Evolutionary conservation across 495 filamentous ascomycete species (phyloP).

Genomic region (Podospora pseudoanserina): DNA sequence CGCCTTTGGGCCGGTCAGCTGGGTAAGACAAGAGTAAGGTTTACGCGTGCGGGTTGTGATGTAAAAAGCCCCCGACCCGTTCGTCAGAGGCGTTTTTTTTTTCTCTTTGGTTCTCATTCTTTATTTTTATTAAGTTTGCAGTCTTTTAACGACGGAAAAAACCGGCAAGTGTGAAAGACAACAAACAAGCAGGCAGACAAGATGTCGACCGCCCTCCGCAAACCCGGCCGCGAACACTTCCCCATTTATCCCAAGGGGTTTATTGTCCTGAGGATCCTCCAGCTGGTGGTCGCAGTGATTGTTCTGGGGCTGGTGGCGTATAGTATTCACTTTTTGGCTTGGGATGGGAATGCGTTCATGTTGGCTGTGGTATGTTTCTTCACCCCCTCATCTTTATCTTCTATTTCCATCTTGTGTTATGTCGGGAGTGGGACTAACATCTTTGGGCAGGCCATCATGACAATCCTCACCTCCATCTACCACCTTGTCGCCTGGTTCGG

Average conservation of each 20-base stretch:
- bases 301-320: constrained; percentile 66
- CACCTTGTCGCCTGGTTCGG: constrained; percentile 34
- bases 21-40: constrained; percentile 18
- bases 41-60: too few species aligned
- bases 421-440: background rate
- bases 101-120: too few species aligned
- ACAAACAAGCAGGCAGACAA: constrained; percentile 12
- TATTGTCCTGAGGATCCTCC: constrained; percentile 57
- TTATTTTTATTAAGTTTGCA: too few species aligned
- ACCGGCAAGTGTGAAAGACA: too few species aligned
- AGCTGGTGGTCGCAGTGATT: constrained; percentile 61
- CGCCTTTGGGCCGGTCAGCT: too few species aligned
- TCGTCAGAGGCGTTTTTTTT: too few species aligned
- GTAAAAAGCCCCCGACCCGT: too few species aligned
- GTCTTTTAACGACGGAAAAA: too few species aligned
- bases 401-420: background rate
- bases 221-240: constrained; percentile 40
- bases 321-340: constrained; percentile 40
- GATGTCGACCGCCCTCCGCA: constrained; percentile 25
- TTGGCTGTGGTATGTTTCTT: constrained; percentile 40
- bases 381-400: background rate
- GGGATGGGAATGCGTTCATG: constrained; percentile 33
- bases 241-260: constrained; percentile 45
- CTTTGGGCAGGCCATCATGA: constrained; percentile 35
- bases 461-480: constrained; percentile 41